Evolutionary conservation across 805 yeast genomes (phyloP).

Genomic region (Myxozyma melibiosi): DNA sequence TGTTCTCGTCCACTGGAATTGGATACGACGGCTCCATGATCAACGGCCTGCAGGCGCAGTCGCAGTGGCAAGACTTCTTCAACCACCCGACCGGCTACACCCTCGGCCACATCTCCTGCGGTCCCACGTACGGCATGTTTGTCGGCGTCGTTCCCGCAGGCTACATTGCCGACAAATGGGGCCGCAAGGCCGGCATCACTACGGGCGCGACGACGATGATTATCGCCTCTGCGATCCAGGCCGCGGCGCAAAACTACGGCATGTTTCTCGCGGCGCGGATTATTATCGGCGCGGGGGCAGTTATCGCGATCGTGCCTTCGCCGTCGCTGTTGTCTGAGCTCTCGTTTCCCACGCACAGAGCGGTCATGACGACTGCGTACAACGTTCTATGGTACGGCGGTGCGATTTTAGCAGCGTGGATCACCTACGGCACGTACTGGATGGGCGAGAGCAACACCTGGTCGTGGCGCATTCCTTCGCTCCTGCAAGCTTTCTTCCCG

Average conservation of each 20-base stretch:
- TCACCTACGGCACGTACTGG: constrained; percentile 31
- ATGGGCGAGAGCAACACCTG: constrained; percentile 16
- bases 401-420: constrained; percentile 43
- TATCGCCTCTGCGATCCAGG: constrained; percentile 32
- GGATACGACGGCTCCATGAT: constrained; percentile 56
- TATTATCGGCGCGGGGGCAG: constrained; percentile 23
- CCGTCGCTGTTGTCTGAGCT: constrained; percentile 19
- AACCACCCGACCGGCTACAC: constrained; percentile 44
- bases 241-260: constrained; percentile 17
- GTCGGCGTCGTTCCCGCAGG: neutral
- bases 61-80: constrained; percentile 47
- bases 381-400: constrained; percentile 57
- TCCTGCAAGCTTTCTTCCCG: constrained; percentile 46
- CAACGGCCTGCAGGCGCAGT: constrained; percentile 54
- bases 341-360: constrained; percentile 18
- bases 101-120: constrained; percentile 46
- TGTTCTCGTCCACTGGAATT: neutral
- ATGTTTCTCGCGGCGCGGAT: constrained; percentile 25
- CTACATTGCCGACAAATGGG: constrained; percentile 43
- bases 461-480: constrained; percentile 46
- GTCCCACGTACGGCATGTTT: constrained; percentile 6
- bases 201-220: constrained; percentile 16
- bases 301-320: constrained; percentile 9
- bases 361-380: constrained; percentile 48
- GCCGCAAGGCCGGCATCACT: constrained; percentile 46